These are phyloP conservation scores for Eustoma russellianum DNA, from an alignment of 257 asterid genomes.

Conservation along the genomic window DNA sequence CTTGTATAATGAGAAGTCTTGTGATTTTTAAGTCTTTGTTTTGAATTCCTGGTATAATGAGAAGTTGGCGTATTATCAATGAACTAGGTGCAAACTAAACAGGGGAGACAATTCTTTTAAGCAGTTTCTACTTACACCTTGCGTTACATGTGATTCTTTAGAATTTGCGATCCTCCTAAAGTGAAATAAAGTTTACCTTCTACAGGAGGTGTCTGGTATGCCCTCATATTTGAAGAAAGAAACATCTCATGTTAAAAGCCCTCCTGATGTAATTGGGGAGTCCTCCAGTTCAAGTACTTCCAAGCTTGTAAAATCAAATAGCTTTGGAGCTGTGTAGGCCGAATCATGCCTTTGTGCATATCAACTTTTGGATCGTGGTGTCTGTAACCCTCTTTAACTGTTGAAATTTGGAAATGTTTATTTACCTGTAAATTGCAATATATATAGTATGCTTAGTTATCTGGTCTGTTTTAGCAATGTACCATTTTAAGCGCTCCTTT, in stretches of 20 bases:
- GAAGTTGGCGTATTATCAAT: too few species aligned
- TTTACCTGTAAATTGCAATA: neutral
- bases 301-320: conserved; percentile 54
- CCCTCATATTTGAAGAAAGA: conserved; percentile 68
- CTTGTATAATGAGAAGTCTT: too few species aligned
- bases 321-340: conserved; percentile 35
- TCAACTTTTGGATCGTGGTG: neutral
- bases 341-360: neutral
- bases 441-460: too few species aligned
- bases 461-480: too few species aligned
- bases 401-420: conserved; percentile 2
- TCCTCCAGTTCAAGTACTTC: conserved; percentile 79
- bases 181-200: neutral
- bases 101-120: too few species aligned
- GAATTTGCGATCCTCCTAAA: neutral
- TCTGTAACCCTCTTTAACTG: conserved; percentile 2
- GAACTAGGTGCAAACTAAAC: too few species aligned
- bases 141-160: too few species aligned
- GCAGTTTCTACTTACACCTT: too few species aligned
- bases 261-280: conserved; percentile 63
- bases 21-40: too few species aligned
- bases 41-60: too few species aligned
- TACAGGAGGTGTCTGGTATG: conserved; percentile 78
- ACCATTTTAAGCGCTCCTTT: too few species aligned
- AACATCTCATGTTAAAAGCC: conserved; percentile 30